Evolutionary conservation across 2,329 filamentous ascomycete genomes (phyloP), one percentile per base, ranked within the genome.

Genomic region (Cladosporium sp.): DNA sequence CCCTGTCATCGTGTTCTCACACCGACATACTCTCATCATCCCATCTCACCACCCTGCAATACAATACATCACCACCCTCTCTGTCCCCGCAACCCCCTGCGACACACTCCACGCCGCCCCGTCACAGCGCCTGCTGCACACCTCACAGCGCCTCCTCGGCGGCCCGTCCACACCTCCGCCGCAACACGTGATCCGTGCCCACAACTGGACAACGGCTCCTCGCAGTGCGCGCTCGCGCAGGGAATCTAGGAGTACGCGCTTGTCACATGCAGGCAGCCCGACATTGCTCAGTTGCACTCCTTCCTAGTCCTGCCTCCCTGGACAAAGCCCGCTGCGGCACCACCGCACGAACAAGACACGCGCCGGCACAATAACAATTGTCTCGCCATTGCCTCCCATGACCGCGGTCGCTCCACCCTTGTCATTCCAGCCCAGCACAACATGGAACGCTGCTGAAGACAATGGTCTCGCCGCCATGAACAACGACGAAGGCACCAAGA

Each of bases 401-500:
- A 89, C 87, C 82, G 87, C 87, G 75, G 87, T 90, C 76, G 87
- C 86, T 76, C 86, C 86, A 79, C 86, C 86, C 70, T 83, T 86
- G 73, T 86, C 84, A 77, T 86, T 88, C 75, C 86, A 88, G 81
- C 85, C 84, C 82, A 77, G 80, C 85, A 80, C 65, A 64, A 72
- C 70, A 51, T 81, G 82, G 80, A 87, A 85, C 81, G 84, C 84
- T 77, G 34, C 34, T 64, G 61, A 64, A 57, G 61, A 64, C 32
- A 64, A 64, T 47, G 61, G 61, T 64, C 81, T 87, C 73, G 84
- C 86, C 82, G 85, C 90, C 76, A 91, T 92, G 88, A 92, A 90
- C 81, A 82, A 89, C 78, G 92, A 96, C 82, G 92, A 96, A 80
- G 88, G 90, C 71, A 88, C 90, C 81, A 90, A 90, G 79, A 93